Percentiles rank a stretch among this genome's conserved stretches.
Conservation (phyloP, 2,329 filamentous ascomycete genomes). For the Ilyonectria mors-panacis region DNA sequence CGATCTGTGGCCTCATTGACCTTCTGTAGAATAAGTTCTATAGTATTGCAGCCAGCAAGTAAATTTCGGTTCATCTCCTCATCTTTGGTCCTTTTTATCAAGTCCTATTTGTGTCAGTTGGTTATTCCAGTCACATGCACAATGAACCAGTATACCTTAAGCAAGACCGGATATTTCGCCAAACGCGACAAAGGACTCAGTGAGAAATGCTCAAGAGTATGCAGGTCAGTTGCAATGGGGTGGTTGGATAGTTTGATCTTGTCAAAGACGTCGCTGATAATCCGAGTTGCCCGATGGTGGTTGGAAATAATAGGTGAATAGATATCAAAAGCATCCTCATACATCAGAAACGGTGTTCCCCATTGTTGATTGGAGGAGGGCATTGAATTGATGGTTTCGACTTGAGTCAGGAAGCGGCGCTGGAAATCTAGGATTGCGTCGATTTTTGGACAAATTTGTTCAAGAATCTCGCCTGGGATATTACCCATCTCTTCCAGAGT, state of each 20-base stretch:
- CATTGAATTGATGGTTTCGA: slow-evolving; percentile 94
- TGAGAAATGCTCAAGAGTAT: slow-evolving; percentile 90
- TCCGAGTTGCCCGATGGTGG: slow-evolving; percentile 88
- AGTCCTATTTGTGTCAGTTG: slow-evolving; percentile 70
- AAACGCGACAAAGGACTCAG: slow-evolving; percentile 97
- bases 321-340: slow-evolving; percentile 89
- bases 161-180: slow-evolving; percentile 92
- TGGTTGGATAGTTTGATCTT: slow-evolving; percentile 84
- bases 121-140: slow-evolving; percentile 12
- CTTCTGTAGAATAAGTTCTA: slow-evolving; percentile 84
- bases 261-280: slow-evolving; percentile 88
- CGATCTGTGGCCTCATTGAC: slow-evolving; percentile 94
- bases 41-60: slow-evolving; percentile 81
- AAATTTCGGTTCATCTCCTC: slow-evolving; percentile 81
- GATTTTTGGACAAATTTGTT: slow-evolving; percentile 96
- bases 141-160: slow-evolving; percentile 72
- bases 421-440: slow-evolving; percentile 97
- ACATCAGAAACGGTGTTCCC: slow-evolving; percentile 87
- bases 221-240: slow-evolving; percentile 87
- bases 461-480: slow-evolving; percentile 89
- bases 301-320: slow-evolving; percentile 93
- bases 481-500: slow-evolving; percentile 89
- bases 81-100: slow-evolving; percentile 87
- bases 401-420: slow-evolving; percentile 91
- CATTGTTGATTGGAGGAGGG: slow-evolving; percentile 85